Percentiles rank a stretch among this genome's conserved stretches.
These are phyloP conservation scores for Cladosporium sp. DNA, from an alignment of 2,329 filamentous ascomycete species.

Conservation along the genomic window DNA sequence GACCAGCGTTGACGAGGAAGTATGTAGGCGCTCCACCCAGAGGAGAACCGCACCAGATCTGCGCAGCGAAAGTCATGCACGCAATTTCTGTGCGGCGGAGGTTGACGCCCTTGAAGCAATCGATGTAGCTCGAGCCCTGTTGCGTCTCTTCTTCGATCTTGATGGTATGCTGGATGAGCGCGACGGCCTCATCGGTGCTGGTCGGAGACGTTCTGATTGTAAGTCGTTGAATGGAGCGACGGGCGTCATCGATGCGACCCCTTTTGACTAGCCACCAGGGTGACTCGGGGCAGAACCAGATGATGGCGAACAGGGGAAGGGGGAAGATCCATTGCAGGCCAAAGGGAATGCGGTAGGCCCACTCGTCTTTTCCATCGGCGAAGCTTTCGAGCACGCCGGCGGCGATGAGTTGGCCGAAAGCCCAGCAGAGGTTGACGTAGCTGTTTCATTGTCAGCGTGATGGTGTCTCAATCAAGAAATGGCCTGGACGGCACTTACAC, in stretches of 20 bases:
- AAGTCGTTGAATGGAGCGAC: neutral
- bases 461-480: neutral
- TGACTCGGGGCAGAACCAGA: constrained; percentile 30
- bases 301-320: constrained; percentile 30
- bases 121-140: constrained; percentile 29
- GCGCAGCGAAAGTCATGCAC: constrained; percentile 28
- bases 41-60: constrained; percentile 28
- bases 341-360: constrained; percentile 41
- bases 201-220: constrained; percentile 26
- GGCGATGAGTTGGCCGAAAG: constrained; percentile 34
- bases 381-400: constrained; percentile 31
- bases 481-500: constrained; percentile 17
- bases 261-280: constrained; percentile 32
- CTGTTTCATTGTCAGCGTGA: neutral
- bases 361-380: constrained; percentile 17
- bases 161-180: constrained; percentile 36
- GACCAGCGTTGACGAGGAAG: constrained; percentile 35
- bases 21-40: constrained; percentile 35
- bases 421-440: constrained; percentile 45
- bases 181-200: constrained; percentile 23
- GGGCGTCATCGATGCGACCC: constrained; percentile 29
- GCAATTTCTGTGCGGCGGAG: constrained; percentile 42
- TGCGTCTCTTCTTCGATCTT: constrained; percentile 24
- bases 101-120: constrained; percentile 40
- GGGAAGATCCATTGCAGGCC: constrained; percentile 47